phyloP scores from a whole-genome alignment of 1,284 basidiomycete genomes.

The Cutaneotrichosporon mucoides region DNA sequence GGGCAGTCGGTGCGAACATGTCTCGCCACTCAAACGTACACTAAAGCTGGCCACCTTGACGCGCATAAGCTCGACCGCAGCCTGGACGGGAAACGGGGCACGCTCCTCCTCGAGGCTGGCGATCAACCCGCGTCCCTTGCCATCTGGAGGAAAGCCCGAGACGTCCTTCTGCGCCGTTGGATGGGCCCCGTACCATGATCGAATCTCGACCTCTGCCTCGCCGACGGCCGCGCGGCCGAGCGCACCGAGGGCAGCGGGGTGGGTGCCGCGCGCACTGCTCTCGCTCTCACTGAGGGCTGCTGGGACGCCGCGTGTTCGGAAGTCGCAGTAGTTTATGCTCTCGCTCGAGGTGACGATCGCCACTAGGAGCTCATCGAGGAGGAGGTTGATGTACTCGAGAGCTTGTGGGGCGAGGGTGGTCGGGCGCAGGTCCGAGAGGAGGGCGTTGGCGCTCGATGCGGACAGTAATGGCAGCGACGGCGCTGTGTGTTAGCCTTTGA shows the following conservation, averaged over 20 bases:
- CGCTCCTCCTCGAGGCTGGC: slow-evolving; percentile 4
- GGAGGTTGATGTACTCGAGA: slow-evolving; percentile 70
- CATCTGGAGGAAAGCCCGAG: slow-evolving; percentile 30
- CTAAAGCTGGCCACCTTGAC: slow-evolving; percentile 41
- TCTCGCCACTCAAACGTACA: slow-evolving; percentile 27
- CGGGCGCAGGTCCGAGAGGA: slow-evolving; percentile 85
- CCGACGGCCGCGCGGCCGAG: slow-evolving; percentile 84
- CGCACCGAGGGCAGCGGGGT: slow-evolving; percentile 35
- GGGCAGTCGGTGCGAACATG: no score
- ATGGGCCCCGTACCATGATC: slow-evolving; percentile 65
- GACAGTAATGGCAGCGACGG: slow-evolving; percentile 54
- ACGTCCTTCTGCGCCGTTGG: slow-evolving; percentile 23
- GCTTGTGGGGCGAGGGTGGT: slow-evolving; percentile 72
- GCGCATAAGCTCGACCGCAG: slow-evolving; percentile 43
- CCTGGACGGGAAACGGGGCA: slow-evolving; percentile 29
- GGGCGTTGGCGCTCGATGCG: slow-evolving; percentile 73
- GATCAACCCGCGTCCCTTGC: slow-evolving; percentile 32
- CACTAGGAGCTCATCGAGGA: slow-evolving; percentile 82
- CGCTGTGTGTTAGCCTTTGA: background rate
- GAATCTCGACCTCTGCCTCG: slow-evolving; percentile 84
- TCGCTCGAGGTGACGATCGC: slow-evolving; percentile 65
- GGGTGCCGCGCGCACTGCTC: background rate
- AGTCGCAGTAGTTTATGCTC: slow-evolving; percentile 68
- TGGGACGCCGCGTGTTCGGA: slow-evolving; percentile 65
- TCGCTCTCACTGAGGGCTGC: slow-evolving; percentile 60